Evolutionary conservation across 140 eudicot genomes (phyloP).

Genomic region (Erigeron philadelphicus): DNA sequence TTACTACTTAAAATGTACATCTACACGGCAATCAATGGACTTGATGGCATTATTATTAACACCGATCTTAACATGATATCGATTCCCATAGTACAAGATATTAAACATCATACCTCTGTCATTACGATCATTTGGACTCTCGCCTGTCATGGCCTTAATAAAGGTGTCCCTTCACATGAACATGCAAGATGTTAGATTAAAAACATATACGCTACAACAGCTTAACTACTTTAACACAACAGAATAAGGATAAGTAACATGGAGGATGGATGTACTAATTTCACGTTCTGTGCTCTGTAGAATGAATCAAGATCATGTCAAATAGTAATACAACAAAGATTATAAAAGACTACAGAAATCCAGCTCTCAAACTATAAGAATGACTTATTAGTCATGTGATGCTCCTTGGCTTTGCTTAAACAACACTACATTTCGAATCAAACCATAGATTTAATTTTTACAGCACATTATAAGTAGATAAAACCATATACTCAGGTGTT

Average conservation of each 20-base stretch:
- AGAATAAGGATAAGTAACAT: not conserved
- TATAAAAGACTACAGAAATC: not conserved
- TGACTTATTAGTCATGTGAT: not conserved
- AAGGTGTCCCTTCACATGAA: conserved; percentile 64
- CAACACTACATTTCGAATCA: not conserved
- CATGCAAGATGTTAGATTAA: not conserved
- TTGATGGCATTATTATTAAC: not conserved
- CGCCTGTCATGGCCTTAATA: conserved; percentile 77
- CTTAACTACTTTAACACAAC: not conserved
- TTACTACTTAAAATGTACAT: not conserved
- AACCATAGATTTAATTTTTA: not conserved
- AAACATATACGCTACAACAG: not conserved
- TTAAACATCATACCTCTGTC: conserved; percentile 67
- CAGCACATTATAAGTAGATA: not conserved
- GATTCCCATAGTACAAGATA: not conserved
- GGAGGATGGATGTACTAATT: not conserved
- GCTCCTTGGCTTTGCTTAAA: conserved; percentile 13
- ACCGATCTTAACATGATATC: not conserved
- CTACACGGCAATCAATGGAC: not conserved
- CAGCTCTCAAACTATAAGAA: not conserved
- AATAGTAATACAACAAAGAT: too few relatives aligned
- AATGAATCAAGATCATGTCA: too few relatives aligned
- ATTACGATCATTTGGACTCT: conserved; percentile 89
- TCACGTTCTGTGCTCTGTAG: not conserved
- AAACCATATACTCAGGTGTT: not conserved